A percentile compares a stretch with the other conserved stretches of the same genome.
These are phyloP conservation scores for Erodium trifolium DNA, from an alignment of 441 rosid genomes.

Conservation along the genomic window DNA sequence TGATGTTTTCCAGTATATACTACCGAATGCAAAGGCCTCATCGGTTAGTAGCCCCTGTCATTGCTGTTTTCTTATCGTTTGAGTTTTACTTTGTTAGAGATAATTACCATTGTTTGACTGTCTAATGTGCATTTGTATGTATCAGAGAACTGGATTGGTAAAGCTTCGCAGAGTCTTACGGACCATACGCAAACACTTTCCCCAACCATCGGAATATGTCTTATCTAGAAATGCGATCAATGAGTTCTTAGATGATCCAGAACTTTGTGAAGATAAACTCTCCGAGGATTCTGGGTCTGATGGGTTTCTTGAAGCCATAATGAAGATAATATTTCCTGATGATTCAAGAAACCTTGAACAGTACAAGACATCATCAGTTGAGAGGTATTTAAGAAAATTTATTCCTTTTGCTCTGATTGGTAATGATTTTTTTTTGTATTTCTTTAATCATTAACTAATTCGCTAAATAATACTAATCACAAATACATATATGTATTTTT, in stretches of 20 bases:
- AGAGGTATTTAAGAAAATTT: slow-evolving; percentile 41
- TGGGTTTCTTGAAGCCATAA: slow-evolving; percentile 68
- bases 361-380: slow-evolving; percentile 46
- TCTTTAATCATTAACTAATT: background rate
- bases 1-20: slow-evolving; percentile 94
- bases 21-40: slow-evolving; percentile 85
- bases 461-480: background rate
- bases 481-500: slow-evolving; percentile 6
- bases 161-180: slow-evolving; percentile 96
- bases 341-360: slow-evolving; percentile 50
- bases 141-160: slow-evolving; percentile 86
- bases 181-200: slow-evolving; percentile 90
- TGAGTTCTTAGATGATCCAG: slow-evolving; percentile 77
- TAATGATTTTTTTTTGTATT: background rate
- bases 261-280: slow-evolving; percentile 79
- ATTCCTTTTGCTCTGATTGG: slow-evolving; percentile 13
- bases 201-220: slow-evolving; percentile 88
- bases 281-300: slow-evolving; percentile 85
- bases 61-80: background rate
- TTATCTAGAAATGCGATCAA: slow-evolving; percentile 75
- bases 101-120: slow-evolving; percentile 12
- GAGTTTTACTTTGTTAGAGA: slow-evolving; percentile 11
- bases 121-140: slow-evolving; percentile 21
- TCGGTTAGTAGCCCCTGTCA: slow-evolving; percentile 60
- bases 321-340: slow-evolving; percentile 54